Conservation (phyloP, 2,329 filamentous ascomycete species). For the Xylariaceae sp. region DNA sequence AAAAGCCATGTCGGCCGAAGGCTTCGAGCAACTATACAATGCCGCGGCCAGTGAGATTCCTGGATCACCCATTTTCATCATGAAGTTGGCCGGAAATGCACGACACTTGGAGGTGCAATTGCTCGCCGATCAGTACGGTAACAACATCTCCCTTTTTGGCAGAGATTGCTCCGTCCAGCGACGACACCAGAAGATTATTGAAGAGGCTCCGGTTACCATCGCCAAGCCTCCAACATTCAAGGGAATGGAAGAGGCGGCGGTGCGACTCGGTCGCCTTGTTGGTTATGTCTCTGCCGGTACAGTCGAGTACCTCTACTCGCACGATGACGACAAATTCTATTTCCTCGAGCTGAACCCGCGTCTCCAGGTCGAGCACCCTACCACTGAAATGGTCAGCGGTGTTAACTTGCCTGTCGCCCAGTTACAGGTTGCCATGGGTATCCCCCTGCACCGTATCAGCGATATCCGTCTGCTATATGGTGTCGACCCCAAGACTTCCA, state of each 20-base stretch:
- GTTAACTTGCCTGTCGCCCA: conserved; percentile 96
- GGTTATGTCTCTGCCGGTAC: conserved; percentile 98
- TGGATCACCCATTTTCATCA: conserved; percentile 98
- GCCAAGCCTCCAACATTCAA: conserved; percentile 85
- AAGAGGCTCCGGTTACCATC: conserved; percentile 96
- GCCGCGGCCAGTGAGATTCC: conserved; percentile 96
- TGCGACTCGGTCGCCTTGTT: conserved; percentile 87
- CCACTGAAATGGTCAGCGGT: conserved; percentile 97
- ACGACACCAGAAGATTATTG: conserved; percentile 99
- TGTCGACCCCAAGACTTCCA: conserved; percentile 79
- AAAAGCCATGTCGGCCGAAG: conserved; percentile 80
- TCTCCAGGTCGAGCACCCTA: conserved; percentile 99
- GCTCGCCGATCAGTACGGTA: conserved; percentile 96
- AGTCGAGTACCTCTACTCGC: conserved; percentile 97
- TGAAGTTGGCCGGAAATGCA: conserved; percentile 97
- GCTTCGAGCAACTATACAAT: conserved; percentile 84
- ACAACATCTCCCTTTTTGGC: conserved; percentile 98
- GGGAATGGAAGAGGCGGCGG: conserved; percentile 93
- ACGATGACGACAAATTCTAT: conserved; percentile 98
- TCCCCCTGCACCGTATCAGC: conserved; percentile 88
- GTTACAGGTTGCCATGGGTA: conserved; percentile 97
- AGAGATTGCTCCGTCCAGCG: conserved; percentile 98
- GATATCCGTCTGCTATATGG: conserved; percentile 96
- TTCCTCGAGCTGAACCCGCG: conserved; percentile 97
- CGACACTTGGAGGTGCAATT: conserved; percentile 96